These are phyloP conservation scores for Tetrastigma voinierianum DNA, from an alignment of 164 flowering plant genomes.

Conservation along the genomic window DNA sequence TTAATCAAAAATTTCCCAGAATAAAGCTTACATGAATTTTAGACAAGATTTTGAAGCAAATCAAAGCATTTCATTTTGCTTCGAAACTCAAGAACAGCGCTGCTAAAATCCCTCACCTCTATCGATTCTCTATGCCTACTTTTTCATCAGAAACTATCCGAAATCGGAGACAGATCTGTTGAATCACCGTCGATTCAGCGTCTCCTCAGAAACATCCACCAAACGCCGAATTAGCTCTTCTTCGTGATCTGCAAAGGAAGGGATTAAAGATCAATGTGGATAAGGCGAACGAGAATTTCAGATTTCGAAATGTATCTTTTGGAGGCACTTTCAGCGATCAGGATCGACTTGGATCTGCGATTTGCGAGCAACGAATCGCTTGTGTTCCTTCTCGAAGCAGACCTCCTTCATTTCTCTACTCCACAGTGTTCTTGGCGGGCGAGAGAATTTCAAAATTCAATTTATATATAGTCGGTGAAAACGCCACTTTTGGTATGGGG, in stretches of 20 bases:
- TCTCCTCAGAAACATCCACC: constrained; percentile 13
- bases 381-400: constrained; percentile 28
- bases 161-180: constrained; percentile 7
- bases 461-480: background rate
- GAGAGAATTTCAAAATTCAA: constrained; percentile 9
- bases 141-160: constrained; percentile 13
- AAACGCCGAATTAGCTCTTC: constrained; percentile 20
- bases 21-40: background rate
- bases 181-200: constrained; percentile 8
- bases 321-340: constrained; percentile 14
- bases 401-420: constrained; percentile 19
- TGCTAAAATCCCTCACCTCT: constrained; percentile 5
- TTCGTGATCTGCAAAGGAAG: constrained; percentile 18
- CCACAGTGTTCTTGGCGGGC: constrained; percentile 19
- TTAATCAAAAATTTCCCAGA: no score
- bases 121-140: background rate
- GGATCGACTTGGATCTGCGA: constrained; percentile 23
- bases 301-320: constrained; percentile 14
- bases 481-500: no score
- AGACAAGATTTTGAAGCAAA: background rate
- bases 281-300: background rate
- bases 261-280: background rate
- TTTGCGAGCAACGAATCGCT: constrained; percentile 13
- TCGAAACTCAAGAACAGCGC: no score
- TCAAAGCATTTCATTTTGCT: no score